These are phyloP conservation scores for Colletotrichum orchidophilum DNA, from an alignment of 2,329 filamentous ascomycete genomes.

Conservation along the genomic window DNA sequence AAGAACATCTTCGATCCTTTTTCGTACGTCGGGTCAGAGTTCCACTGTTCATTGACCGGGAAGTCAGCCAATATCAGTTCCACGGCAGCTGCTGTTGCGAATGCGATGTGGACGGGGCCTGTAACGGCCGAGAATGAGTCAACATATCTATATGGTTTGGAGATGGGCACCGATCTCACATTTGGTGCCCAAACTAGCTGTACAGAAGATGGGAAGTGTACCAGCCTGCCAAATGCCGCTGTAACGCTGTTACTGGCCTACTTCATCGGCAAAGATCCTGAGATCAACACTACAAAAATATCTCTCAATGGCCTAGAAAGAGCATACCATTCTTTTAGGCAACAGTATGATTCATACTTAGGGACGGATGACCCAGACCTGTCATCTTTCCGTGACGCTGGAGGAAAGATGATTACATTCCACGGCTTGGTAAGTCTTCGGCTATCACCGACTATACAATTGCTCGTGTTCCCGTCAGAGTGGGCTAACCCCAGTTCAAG, in stretches of 20 bases:
- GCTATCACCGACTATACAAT: background rate
- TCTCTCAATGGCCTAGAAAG: slow-evolving; percentile 1
- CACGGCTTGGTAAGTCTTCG: slow-evolving; percentile 47
- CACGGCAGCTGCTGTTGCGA: background rate
- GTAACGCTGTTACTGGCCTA: background rate
- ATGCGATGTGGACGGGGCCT: slow-evolving; percentile 8
- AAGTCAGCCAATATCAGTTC: background rate
- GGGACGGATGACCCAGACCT: slow-evolving; percentile 42
- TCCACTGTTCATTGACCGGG: slow-evolving; percentile 18
- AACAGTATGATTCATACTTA: slow-evolving; percentile 33
- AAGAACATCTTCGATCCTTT: slow-evolving; percentile 34
- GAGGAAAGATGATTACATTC: slow-evolving; percentile 60
- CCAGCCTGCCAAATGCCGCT: background rate
- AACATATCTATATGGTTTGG: background rate
- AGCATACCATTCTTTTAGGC: background rate
- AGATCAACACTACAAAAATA: background rate
- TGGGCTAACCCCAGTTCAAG: background rate
- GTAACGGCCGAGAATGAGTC: background rate
- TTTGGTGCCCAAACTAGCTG: background rate
- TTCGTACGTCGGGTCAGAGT: slow-evolving; percentile 16
- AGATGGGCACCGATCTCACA: background rate
- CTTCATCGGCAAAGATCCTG: slow-evolving; percentile 11
- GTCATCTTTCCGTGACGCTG: slow-evolving; percentile 44
- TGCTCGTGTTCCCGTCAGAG: background rate
- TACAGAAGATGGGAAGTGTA: background rate